Percentiles rank a stretch among this genome's conserved stretches.
Conservation (phyloP, 164 flowering plant species). For the Macadamia integrifolia region DNA sequence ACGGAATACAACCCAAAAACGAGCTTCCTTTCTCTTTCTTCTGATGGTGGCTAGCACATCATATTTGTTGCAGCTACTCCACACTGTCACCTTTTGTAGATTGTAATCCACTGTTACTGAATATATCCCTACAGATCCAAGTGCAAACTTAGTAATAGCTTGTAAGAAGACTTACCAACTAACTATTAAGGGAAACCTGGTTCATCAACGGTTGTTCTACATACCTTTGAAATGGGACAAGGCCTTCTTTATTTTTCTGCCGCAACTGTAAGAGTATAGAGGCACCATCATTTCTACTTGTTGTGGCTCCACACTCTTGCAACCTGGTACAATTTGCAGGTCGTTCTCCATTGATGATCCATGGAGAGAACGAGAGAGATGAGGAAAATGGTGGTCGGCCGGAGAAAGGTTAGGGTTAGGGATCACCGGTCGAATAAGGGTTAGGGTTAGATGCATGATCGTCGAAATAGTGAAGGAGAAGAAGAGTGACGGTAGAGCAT, state of each 20-base stretch:
- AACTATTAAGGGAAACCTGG: background rate
- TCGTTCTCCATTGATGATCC: background rate
- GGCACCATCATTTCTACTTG: conserved; percentile 92
- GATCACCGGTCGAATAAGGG: too few relatives aligned
- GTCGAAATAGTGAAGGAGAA: too few relatives aligned
- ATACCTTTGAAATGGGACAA: conserved; percentile 71
- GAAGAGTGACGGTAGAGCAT: too few relatives aligned
- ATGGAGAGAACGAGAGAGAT: too few relatives aligned
- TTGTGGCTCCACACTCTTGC: background rate
- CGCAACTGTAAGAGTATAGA: conserved; percentile 76
- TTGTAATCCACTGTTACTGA: too few relatives aligned
- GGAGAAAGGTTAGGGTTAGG: too few relatives aligned
- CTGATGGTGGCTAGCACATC: conserved; percentile 49
- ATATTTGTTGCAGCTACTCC: conserved; percentile 42
- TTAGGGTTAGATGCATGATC: too few relatives aligned
- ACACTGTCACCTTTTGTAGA: conserved; percentile 20
- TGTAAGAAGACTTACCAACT: too few relatives aligned
- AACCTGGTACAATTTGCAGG: conserved; percentile 26
- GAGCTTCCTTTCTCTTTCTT: conserved; percentile 64
- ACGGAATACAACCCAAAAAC: conserved; percentile 25
- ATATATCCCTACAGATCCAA: too few relatives aligned
- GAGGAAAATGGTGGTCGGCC: too few relatives aligned
- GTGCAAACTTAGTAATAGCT: too few relatives aligned
- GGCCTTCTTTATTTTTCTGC: conserved; percentile 81
- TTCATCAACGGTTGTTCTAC: background rate